Percentiles rank a stretch among this genome's conserved stretches.
Evolutionary conservation across 106 monocot species (phyloP).

Genomic region (Chionographis japonica): DNA sequence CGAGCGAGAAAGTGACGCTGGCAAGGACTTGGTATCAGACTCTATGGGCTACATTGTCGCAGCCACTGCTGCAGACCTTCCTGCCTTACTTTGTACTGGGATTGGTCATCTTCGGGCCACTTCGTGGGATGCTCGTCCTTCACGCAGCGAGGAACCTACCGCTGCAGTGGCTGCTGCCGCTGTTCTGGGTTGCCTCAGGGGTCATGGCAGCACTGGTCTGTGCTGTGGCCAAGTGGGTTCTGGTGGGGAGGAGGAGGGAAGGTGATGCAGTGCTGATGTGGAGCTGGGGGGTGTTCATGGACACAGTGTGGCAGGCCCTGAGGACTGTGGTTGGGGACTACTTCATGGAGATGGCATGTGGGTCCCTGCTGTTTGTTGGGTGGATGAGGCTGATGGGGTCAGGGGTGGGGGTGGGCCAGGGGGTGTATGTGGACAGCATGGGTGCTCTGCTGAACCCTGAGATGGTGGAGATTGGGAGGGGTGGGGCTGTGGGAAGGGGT

Average conservation of each 20-base stretch:
- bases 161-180: slow-evolving; percentile 25
- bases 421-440: slow-evolving; percentile 42
- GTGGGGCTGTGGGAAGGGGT: slow-evolving; percentile 29
- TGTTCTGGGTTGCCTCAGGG: slow-evolving; percentile 38
- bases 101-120: slow-evolving; percentile 18
- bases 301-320: slow-evolving; percentile 48
- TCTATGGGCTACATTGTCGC: slow-evolving; percentile 26
- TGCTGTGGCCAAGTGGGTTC: slow-evolving; percentile 32
- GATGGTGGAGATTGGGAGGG: slow-evolving; percentile 39
- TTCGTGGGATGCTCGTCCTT: slow-evolving; percentile 13
- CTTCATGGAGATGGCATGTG: slow-evolving; percentile 47
- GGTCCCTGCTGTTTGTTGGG: slow-evolving; percentile 23
- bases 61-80: slow-evolving; percentile 47
- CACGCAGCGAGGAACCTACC: slow-evolving; percentile 2
- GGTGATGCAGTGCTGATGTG: slow-evolving; percentile 34
- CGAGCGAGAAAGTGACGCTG: slow-evolving; percentile 8
- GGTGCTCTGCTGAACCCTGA: slow-evolving; percentile 47
- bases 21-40: slow-evolving; percentile 35
- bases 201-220: slow-evolving; percentile 16
- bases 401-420: slow-evolving; percentile 9
- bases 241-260: slow-evolving; percentile 35
- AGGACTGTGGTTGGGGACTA: slow-evolving; percentile 31
- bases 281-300: slow-evolving; percentile 36
- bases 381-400: slow-evolving; percentile 52
- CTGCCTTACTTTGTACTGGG: slow-evolving; percentile 33